phyloP scores from a whole-genome alignment of 768 basidiomycete species.

The Exsudoporus frostii region DNA sequence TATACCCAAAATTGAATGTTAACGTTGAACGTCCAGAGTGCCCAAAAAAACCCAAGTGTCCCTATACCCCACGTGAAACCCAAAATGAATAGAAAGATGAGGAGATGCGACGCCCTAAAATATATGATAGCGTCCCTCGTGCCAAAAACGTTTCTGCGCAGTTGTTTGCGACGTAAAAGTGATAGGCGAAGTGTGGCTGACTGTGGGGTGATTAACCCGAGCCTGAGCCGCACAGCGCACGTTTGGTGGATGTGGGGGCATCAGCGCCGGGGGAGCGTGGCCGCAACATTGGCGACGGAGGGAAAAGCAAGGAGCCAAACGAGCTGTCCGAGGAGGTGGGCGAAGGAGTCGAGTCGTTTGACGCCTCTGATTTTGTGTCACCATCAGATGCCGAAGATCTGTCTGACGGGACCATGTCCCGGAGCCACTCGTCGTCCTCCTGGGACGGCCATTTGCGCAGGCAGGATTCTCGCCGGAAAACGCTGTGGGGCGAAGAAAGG shows the following conservation, averaged over 20 bases:
- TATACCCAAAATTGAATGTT: constrained; percentile 8
- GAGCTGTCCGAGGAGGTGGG: constrained; percentile 25
- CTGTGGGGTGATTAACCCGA: constrained; percentile 14
- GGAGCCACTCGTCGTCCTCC: constrained; percentile 58
- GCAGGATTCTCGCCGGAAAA: constrained; percentile 41
- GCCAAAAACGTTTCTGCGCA: constrained; percentile 22
- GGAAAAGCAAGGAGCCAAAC: constrained; percentile 2
- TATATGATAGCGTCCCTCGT: constrained; percentile 15
- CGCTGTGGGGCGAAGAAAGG: constrained; percentile 47
- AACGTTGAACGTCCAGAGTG: neutral
- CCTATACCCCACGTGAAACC: constrained; percentile 14
- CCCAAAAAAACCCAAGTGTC: constrained; percentile 5
- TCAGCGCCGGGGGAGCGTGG: constrained; percentile 21
- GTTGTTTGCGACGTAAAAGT: constrained; percentile 23
- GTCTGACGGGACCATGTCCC: constrained; percentile 54
- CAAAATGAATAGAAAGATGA: constrained; percentile 15
- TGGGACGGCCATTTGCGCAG: constrained; percentile 41
- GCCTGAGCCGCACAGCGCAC: constrained; percentile 6
- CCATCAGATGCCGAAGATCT: constrained; percentile 4
- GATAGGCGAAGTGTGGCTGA: constrained; percentile 11
- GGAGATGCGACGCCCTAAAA: neutral
- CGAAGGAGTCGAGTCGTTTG: constrained; percentile 10
- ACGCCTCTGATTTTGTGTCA: constrained; percentile 18
- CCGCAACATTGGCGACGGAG: constrained; percentile 23
- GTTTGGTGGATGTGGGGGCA: constrained; percentile 12